Percentiles rank a stretch among this genome's conserved stretches.
Conservation (phyloP, 202 grass and related monocot species). For the Musa balbisiana region DNA sequence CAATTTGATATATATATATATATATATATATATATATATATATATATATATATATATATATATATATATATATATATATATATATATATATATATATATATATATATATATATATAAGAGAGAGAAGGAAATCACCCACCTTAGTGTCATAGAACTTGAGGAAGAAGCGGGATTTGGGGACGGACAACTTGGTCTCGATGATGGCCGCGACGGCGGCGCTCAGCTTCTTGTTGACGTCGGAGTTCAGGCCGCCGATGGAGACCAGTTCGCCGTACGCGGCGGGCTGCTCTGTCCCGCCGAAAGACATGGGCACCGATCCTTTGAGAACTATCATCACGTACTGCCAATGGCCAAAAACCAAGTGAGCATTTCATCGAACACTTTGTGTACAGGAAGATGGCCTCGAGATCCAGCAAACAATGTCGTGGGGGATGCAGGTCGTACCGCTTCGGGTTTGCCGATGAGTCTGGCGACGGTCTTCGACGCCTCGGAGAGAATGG, state of each 20-base stretch:
- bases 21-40: no score
- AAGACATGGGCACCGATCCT: conserved; percentile 76
- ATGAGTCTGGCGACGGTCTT: conserved; percentile 12
- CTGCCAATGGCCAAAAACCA: conserved; percentile 19
- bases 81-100: no score
- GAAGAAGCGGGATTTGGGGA: conserved; percentile 70
- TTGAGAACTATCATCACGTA: conserved; percentile 87
- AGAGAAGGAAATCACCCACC: conserved; percentile 22
- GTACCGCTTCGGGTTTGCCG: conserved; percentile 15
- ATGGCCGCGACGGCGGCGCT: conserved; percentile 61
- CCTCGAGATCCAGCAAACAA: not conserved
- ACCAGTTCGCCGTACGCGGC: conserved; percentile 80
- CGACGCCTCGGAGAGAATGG: conserved; percentile 10
- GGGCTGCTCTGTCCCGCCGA: conserved; percentile 67
- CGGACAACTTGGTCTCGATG: conserved; percentile 64
- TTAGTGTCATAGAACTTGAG: conserved; percentile 82
- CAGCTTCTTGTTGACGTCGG: conserved; percentile 86
- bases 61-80: no score
- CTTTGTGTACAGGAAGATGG: not conserved
- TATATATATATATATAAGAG: not conserved
- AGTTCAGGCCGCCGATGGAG: conserved; percentile 69
- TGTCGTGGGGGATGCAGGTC: not conserved
- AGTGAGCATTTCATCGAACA: not conserved
- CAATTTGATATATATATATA: not conserved
- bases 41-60: no score